Evolutionary conservation across 2,329 filamentous ascomycete species (phyloP), one percentile per base, ranked within the genome.

Genomic region (Pseudonectria buxi): DNA sequence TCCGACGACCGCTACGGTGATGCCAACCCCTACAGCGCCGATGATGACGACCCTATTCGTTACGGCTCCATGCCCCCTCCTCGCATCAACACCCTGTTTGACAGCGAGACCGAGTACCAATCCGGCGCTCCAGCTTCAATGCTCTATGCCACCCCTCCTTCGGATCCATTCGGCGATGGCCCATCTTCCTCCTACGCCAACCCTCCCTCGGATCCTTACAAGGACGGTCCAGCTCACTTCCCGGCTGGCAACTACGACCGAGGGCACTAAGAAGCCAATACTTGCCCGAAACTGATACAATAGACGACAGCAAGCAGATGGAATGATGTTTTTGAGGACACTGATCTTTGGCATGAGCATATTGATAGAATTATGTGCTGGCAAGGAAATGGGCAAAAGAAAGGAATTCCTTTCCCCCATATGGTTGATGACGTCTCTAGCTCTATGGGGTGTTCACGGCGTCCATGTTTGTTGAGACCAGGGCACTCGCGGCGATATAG

Each of bases 221-320:
- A 68, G 30, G 65, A 70, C 34, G 57, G 63, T 33, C 70, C 73
- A 0, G 70, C 62, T 14, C 67, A 71, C 35, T 81, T 81, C 53
- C 76, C 77, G 3, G 56, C 61, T 14, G 77, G 55, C 25, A 69
- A 77, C 51, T 81, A 81, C 53, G 72, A 77, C 49, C 64, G 72
- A 41, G 67, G 63, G 37, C 52, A 62, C 40, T 61, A 58, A 51
- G 18, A 22, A 22, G 18, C 18, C 18, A 22, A 22, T 22, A 22
- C n/a, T n/a, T n/a, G n/a, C n/a, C n/a, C n/a, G n/a, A n/a, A n/a
- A n/a, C n/a, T n/a, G n/a, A n/a, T n/a, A n/a, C n/a, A n/a, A n/a
- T 22, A 5, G 18, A 22, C 18, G 18, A 22, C 5, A 9, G 9
- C 5, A 22, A 22, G 18, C 18, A 9, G 5, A 22, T 22, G 18